Conservation (phyloP, 2,329 filamentous ascomycete species). For the Macrophomina pseudophaseolina region DNA sequence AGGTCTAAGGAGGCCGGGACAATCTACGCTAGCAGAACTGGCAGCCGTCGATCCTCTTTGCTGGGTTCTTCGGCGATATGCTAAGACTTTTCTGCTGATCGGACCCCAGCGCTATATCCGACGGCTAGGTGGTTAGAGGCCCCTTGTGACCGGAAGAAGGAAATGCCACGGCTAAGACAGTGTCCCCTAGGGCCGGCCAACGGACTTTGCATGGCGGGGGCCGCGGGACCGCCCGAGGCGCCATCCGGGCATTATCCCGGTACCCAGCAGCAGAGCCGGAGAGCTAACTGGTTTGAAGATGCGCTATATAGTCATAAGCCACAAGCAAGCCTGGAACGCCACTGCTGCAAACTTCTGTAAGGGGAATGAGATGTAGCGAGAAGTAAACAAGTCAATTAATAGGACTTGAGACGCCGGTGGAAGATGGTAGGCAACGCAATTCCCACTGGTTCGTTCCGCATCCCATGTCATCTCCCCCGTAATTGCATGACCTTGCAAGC, state of each 20-base stretch:
- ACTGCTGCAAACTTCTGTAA: too few species aligned
- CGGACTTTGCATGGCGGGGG: background rate
- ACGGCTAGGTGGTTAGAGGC: background rate
- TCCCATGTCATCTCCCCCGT: too few species aligned
- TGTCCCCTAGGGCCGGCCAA: background rate
- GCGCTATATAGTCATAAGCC: background rate
- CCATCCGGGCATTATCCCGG: background rate
- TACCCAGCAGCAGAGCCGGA: background rate
- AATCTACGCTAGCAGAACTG: too few species aligned
- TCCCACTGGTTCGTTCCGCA: too few species aligned
- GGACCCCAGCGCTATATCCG: background rate
- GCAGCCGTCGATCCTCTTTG: too few species aligned
- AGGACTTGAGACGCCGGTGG: too few species aligned
- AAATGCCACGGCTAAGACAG: background rate
- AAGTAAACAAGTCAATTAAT: too few species aligned
- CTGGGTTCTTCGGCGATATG: background rate
- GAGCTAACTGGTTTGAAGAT: background rate
- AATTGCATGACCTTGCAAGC: too few species aligned
- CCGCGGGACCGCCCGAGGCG: conserved; percentile 1
- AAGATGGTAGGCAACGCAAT: too few species aligned
- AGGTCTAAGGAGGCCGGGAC: too few species aligned
- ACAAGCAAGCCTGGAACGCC: background rate
- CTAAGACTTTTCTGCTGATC: background rate
- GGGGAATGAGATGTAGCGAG: too few species aligned
- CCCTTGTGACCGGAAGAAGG: background rate